A percentile compares a stretch with the other conserved stretches of the same genome.
Evolutionary conservation across 345 rosid species (phyloP).

Genomic region (Gossypium rotundifolium): DNA sequence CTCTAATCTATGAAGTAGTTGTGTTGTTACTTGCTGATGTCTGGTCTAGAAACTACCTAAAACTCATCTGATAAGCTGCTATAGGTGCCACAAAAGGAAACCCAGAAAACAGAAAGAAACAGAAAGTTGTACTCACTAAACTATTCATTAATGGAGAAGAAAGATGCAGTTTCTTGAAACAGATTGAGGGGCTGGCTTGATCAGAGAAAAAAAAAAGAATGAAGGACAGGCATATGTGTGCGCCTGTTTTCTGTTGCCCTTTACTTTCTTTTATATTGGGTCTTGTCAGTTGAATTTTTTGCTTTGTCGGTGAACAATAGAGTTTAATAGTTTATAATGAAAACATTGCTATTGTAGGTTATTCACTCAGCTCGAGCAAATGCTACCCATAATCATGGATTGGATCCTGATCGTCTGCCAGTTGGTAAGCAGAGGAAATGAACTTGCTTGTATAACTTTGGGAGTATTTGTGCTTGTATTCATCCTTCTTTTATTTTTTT

Average conservation of each 20-base stretch:
- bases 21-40: background rate
- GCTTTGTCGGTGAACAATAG: background rate
- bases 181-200: background rate
- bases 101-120: background rate
- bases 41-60: background rate
- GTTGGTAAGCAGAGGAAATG: slow-evolving; percentile 49
- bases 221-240: background rate
- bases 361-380: slow-evolving; percentile 91
- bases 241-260: too few relatives aligned
- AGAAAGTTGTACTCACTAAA: background rate
- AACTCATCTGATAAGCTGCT: background rate
- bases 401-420: slow-evolving; percentile 76
- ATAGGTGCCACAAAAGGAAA: background rate
- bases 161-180: background rate
- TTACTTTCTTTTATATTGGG: background rate
- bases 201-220: too few relatives aligned
- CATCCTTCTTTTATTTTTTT: background rate
- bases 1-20: background rate
- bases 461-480: background rate
- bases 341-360: slow-evolving; percentile 39
- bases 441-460: slow-evolving; percentile 6
- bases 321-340: background rate
- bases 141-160: background rate
- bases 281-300: background rate
- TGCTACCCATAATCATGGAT: slow-evolving; percentile 87